phyloP scores from a whole-genome alignment of 2,329 filamentous ascomycete genomes.

The Curvularia verruculosa region DNA sequence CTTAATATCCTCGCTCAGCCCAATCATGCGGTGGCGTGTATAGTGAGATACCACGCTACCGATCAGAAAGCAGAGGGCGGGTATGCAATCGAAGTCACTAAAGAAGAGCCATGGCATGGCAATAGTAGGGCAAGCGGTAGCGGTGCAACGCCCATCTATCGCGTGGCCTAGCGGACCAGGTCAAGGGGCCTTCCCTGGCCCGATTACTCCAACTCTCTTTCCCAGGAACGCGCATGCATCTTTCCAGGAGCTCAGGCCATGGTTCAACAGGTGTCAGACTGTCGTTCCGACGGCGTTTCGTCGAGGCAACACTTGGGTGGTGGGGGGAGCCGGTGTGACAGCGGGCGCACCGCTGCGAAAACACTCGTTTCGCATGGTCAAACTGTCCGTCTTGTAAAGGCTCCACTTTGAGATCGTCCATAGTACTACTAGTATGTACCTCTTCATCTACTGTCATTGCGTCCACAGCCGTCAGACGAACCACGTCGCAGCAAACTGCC shows the following conservation, averaged over 20 bases:
- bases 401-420: conserved; percentile 8
- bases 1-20: conserved; percentile 25
- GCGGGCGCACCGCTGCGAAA: conserved; percentile 5
- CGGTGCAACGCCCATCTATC: neutral
- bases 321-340: conserved; percentile 4
- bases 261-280: conserved; percentile 15
- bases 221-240: conserved; percentile 12
- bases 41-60: conserved; percentile 6
- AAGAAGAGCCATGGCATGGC: neutral
- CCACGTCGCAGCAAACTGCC: conserved; percentile 21
- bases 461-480: conserved; percentile 10
- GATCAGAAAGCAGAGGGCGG: conserved; percentile 6
- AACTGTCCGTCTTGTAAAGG: conserved; percentile 9
- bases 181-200: conserved; percentile 1
- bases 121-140: neutral
- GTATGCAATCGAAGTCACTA: neutral
- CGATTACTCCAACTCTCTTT: neutral
- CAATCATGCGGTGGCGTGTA: conserved; percentile 18
- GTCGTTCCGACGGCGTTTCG: conserved; percentile 20
- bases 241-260: conserved; percentile 22
- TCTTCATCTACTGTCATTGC: conserved; percentile 20
- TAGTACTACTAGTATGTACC: neutral
- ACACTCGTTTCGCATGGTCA: conserved; percentile 19
- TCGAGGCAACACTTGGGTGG: conserved; percentile 6
- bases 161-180: neutral